phyloP scores from a whole-genome alignment of 306 rosid species.

The Hippophae gyantsensis region DNA sequence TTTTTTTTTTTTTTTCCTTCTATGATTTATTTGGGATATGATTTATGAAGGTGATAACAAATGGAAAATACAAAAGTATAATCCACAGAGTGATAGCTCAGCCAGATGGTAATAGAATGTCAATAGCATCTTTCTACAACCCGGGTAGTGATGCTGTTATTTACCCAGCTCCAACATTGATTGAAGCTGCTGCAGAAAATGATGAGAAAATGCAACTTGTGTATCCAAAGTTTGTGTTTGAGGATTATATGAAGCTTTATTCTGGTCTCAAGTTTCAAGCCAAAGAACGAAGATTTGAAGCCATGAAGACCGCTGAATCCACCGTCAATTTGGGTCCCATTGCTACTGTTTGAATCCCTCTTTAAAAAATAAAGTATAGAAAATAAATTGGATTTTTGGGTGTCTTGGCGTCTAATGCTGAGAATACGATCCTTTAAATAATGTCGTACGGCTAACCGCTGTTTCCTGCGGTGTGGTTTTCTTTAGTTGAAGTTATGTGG shows the following conservation, averaged over 20 bases:
- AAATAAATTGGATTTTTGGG: too few relatives aligned
- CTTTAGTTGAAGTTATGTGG: too few relatives aligned
- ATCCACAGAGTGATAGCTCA: conserved; percentile 77
- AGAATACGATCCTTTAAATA: too few relatives aligned
- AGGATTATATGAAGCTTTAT: conserved; percentile 94
- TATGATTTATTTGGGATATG: neutral
- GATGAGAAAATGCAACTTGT: conserved; percentile 15
- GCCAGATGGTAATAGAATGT: conserved; percentile 73
- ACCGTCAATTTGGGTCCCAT: conserved; percentile 34
- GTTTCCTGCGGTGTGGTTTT: too few relatives aligned
- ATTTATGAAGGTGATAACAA: conserved; percentile 53
- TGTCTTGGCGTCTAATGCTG: too few relatives aligned
- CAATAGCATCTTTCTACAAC: conserved; percentile 88
- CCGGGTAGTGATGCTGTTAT: conserved; percentile 83
- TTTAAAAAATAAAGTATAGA: too few relatives aligned
- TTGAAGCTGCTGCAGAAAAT: conserved; percentile 38
- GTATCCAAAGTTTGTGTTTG: conserved; percentile 86
- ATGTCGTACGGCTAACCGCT: too few relatives aligned
- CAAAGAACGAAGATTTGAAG: conserved; percentile 95
- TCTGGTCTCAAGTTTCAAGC: conserved; percentile 77
- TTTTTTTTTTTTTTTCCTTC: neutral
- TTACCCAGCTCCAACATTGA: conserved; percentile 64
- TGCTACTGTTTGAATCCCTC: conserved; percentile 40
- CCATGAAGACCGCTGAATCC: conserved; percentile 64
- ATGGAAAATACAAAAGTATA: conserved; percentile 88